phyloP scores from a whole-genome alignment of 75 land plant species.

The Pseudotsuga menziesii region DNA sequence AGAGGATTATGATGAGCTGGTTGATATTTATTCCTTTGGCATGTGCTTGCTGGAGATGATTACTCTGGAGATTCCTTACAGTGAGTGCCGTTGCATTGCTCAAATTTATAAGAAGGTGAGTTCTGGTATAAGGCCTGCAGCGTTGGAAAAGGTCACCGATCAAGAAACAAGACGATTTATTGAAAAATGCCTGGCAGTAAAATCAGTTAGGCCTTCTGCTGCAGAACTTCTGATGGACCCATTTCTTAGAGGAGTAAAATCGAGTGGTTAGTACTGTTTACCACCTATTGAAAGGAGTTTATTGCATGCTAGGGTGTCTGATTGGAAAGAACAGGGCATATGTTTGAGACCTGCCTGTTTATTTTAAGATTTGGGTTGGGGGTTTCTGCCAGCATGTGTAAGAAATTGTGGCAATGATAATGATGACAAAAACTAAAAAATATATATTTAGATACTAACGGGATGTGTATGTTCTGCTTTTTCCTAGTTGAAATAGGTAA shows the following conservation, averaged over 20 bases:
- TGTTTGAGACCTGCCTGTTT: too few species aligned
- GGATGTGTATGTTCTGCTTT: too few species aligned
- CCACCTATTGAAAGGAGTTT: too few species aligned
- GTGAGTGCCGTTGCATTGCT: conserved; percentile 57
- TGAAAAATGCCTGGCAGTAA: conserved; percentile 27
- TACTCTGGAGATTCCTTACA: conserved; percentile 67
- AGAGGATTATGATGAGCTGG: conserved; percentile 73
- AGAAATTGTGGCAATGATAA: too few species aligned
- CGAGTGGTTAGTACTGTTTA: too few species aligned
- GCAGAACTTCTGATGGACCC: conserved; percentile 43
- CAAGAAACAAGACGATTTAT: conserved; percentile 30
- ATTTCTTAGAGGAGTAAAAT: conserved; percentile 4
- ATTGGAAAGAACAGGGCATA: too few species aligned
- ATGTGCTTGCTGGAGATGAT: conserved; percentile 85
- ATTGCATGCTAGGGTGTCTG: too few species aligned
- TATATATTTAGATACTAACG: too few species aligned
- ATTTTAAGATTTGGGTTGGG: too few species aligned
- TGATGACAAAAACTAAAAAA: too few species aligned
- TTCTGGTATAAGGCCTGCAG: conserved; percentile 42
- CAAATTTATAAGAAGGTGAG: conserved; percentile 73
- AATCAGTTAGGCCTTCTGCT: conserved; percentile 30
- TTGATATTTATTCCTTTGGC: conserved; percentile 82
- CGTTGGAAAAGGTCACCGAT: conserved; percentile 44
- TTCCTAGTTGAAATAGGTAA: too few species aligned
- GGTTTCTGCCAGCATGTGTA: too few species aligned